Percentiles rank a stretch among this genome's conserved stretches.
phyloP scores from a whole-genome alignment of 768 basidiomycete species.

The Mycena capillaripes region DNA sequence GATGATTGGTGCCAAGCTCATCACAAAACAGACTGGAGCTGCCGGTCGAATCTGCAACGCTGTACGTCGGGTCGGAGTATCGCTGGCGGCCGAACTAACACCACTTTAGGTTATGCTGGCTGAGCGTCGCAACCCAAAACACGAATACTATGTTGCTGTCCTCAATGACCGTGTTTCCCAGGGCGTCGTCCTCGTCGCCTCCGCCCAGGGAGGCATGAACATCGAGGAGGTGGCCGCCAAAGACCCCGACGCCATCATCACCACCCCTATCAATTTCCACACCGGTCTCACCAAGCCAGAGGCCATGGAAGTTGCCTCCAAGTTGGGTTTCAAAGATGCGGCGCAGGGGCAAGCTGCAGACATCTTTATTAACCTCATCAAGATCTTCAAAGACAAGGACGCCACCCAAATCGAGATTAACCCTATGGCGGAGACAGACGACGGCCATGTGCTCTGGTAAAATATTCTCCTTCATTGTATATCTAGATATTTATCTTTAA shows the following conservation, averaged over 20 bases:
- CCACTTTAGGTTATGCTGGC: slow-evolving; percentile 92
- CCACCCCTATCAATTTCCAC: slow-evolving; percentile 89
- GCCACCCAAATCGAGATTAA: slow-evolving; percentile 99
- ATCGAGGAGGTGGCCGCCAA: slow-evolving; percentile 99
- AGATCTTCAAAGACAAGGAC: slow-evolving; percentile 98
- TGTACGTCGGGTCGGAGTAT: slow-evolving; percentile 59
- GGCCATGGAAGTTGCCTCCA: slow-evolving; percentile 86
- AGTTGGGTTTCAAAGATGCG: slow-evolving; percentile 88
- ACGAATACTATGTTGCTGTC: slow-evolving; percentile 98
- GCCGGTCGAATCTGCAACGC: slow-evolving; percentile 95
- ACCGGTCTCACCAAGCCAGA: slow-evolving; percentile 82
- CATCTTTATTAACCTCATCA: slow-evolving; percentile 94
- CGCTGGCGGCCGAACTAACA: not conserved
- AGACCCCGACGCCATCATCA: slow-evolving; percentile 95
- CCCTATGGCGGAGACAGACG: slow-evolving; percentile 92
- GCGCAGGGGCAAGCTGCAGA: slow-evolving; percentile 90
- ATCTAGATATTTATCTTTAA: slow-evolving; percentile 1
- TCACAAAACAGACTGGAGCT: slow-evolving; percentile 98
- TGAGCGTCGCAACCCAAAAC: slow-evolving; percentile 91
- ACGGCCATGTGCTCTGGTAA: slow-evolving; percentile 96
- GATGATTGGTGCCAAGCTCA: slow-evolving; percentile 96
- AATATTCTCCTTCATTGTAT: slow-evolving; percentile 42
- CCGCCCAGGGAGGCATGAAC: slow-evolving; percentile 98
- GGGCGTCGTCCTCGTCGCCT: slow-evolving; percentile 93
- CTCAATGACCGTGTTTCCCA: slow-evolving; percentile 94